Evolutionary conservation across 23 red algal genomes (phyloP).

Genomic region (Gracilariopsis chorda): DNA sequence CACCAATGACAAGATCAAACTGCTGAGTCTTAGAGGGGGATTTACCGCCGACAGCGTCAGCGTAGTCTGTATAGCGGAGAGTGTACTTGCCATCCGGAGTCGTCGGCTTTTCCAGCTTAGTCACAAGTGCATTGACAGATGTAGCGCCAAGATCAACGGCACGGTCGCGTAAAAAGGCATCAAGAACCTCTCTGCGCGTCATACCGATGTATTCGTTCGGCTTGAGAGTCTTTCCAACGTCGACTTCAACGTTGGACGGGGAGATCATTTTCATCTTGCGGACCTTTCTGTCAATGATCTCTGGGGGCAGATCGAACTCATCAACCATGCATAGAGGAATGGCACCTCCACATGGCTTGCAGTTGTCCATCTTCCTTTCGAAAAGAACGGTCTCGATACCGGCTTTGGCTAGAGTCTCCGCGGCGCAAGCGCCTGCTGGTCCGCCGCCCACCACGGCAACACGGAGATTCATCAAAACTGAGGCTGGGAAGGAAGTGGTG

Average conservation of each 20-base stretch:
- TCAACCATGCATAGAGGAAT: constrained; percentile 99
- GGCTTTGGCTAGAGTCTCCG: constrained; percentile 90
- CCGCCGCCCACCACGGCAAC: constrained; percentile 99
- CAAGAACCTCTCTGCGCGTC: constrained; percentile 94
- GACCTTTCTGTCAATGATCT: constrained; percentile 97
- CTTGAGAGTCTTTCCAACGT: constrained; percentile 94
- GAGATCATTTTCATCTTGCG: constrained; percentile 99
- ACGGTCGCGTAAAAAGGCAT: constrained; percentile 90
- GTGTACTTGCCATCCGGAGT: constrained; percentile 60
- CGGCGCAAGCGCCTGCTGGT: constrained; percentile 90
- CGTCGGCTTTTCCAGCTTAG: constrained; percentile 69
- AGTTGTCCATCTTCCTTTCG: constrained; percentile 99
- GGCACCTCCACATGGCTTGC: constrained; percentile 98
- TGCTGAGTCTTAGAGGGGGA: constrained; percentile 26
- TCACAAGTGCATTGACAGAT: constrained; percentile 95
- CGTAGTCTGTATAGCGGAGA: constrained; percentile 86
- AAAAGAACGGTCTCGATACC: constrained; percentile 90
- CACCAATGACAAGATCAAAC: constrained; percentile 94
- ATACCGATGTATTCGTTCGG: constrained; percentile 99
- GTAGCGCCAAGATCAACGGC: constrained; percentile 78
- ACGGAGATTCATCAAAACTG: constrained; percentile 57
- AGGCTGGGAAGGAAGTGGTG: neutral
- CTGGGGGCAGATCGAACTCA: constrained; percentile 89
- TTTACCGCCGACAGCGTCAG: neutral
- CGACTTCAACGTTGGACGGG: constrained; percentile 80